Conservation (phyloP, 164 flowering plant genomes). For the Stephania cephalantha region DNA sequence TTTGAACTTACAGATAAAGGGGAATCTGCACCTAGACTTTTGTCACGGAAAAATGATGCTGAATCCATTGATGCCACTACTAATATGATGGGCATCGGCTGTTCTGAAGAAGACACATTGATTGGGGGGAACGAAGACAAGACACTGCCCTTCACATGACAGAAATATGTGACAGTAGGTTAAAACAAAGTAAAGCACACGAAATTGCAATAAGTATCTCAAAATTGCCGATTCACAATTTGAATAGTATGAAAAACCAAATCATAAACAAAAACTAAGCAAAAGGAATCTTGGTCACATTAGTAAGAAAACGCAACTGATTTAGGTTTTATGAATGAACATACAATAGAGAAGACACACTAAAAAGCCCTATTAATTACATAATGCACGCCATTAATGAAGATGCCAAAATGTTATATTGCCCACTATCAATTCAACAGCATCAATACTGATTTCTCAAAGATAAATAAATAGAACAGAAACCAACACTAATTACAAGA, state of each 20-base stretch:
- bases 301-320: background rate
- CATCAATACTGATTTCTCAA: too few relatives aligned
- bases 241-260: background rate
- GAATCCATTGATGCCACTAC: conserved; percentile 80
- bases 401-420: too few relatives aligned
- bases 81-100: conserved; percentile 53
- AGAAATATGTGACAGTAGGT: conserved; percentile 26
- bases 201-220: background rate
- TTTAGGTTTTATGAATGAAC: background rate
- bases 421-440: too few relatives aligned
- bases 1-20: conserved; percentile 70
- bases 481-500: too few relatives aligned
- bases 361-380: too few relatives aligned
- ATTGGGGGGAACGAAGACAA: conserved; percentile 93
- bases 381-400: too few relatives aligned
- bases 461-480: too few relatives aligned
- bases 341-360: too few relatives aligned
- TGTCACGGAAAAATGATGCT: conserved; percentile 91
- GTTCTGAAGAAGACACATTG: conserved; percentile 38
- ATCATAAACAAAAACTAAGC: background rate
- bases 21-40: conserved; percentile 89
- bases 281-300: background rate
- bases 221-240: too few relatives aligned
- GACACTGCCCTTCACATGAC: conserved; percentile 87
- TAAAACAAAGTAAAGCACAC: conserved; percentile 5